Conservation (phyloP, 2,329 filamentous ascomycete genomes). For the Xylariaceae sp. region DNA sequence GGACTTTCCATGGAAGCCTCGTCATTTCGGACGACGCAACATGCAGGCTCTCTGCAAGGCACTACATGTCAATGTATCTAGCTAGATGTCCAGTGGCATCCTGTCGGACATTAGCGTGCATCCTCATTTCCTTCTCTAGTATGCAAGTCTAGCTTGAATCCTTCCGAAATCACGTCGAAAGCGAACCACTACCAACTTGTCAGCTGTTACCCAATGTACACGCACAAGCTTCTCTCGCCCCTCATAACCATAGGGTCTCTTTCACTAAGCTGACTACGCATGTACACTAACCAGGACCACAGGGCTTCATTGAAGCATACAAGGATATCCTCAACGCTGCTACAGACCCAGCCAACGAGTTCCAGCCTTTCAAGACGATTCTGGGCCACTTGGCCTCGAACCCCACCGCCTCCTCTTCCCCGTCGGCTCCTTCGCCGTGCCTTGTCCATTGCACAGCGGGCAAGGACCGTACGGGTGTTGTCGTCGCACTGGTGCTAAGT, state of each 20-base stretch:
- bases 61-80: background rate
- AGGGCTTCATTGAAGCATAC: constrained; percentile 71
- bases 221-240: background rate
- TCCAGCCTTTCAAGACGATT: constrained; percentile 59
- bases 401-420: constrained; percentile 17
- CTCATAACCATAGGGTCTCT: background rate
- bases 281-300: constrained; percentile 19
- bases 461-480: constrained; percentile 72
- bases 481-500: constrained; percentile 65
- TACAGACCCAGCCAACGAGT: constrained; percentile 52
- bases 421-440: constrained; percentile 51
- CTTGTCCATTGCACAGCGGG: constrained; percentile 73
- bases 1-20: background rate
- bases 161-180: background rate
- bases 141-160: background rate
- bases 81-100: constrained; percentile 18
- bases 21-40: background rate
- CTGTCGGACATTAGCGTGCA: background rate
- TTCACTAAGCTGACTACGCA: background rate
- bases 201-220: background rate
- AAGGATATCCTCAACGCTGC: constrained; percentile 63
- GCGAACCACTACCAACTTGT: background rate
- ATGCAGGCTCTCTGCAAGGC: constrained; percentile 5
- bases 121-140: background rate
- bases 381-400: constrained; percentile 61